phyloP scores from a whole-genome alignment of 345 rosid species.

The Dovyalis caffra region DNA sequence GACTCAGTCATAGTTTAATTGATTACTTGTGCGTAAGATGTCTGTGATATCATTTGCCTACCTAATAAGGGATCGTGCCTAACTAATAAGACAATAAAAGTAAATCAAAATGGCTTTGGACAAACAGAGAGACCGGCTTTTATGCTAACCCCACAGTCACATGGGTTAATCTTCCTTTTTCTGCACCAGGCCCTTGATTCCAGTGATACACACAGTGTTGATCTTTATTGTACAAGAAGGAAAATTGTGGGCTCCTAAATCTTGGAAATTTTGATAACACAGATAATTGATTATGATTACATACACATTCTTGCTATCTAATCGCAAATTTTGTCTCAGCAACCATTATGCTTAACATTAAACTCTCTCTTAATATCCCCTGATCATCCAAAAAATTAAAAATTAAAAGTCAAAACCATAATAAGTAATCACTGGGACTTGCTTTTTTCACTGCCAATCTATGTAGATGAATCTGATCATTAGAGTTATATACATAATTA shows the following conservation, averaged over 20 bases:
- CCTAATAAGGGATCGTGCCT: background rate
- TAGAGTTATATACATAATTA: no score
- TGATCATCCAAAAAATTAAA: no score
- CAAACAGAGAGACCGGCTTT: background rate
- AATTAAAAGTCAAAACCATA: background rate
- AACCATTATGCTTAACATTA: conserved; percentile 7
- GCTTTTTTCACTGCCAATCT: no score
- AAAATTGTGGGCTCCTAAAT: conserved; percentile 2
- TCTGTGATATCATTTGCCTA: background rate
- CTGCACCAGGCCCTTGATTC: conserved; percentile 15
- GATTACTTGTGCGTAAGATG: no score
- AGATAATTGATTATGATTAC: conserved; percentile 9
- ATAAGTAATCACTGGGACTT: background rate
- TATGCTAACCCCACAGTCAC: conserved; percentile 29
- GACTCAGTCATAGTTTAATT: no score
- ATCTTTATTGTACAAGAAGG: conserved; percentile 1
- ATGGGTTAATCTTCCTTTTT: conserved; percentile 22
- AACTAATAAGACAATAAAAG: background rate
- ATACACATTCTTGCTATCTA: conserved; percentile 12
- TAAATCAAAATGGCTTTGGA: background rate
- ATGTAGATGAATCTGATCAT: no score
- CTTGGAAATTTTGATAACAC: background rate
- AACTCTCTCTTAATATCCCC: background rate
- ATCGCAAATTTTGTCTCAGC: conserved; percentile 1
- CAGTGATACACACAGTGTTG: background rate